These are phyloP conservation scores for Trametes cingulata DNA, from an alignment of 768 basidiomycete genomes.

Conservation along the genomic window DNA sequence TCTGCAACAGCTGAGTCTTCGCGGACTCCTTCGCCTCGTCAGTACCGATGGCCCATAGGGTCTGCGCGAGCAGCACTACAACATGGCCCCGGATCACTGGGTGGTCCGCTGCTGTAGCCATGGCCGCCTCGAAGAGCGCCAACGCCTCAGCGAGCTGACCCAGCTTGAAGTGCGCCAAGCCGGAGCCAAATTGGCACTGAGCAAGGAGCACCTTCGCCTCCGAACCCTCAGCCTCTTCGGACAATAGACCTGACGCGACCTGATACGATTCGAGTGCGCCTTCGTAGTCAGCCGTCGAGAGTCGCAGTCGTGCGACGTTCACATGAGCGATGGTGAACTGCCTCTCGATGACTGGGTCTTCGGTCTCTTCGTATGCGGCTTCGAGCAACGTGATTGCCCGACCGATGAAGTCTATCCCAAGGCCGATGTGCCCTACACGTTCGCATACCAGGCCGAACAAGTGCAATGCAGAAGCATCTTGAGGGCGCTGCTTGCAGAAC, in stretches of 20 bases:
- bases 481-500: conserved; percentile 65
- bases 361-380: conserved; percentile 82
- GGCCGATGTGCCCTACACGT: conserved; percentile 67
- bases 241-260: conserved; percentile 68
- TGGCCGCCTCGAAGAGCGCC: conserved; percentile 63
- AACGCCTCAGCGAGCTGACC: conserved; percentile 66
- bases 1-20: conserved; percentile 77
- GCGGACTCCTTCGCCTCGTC: conserved; percentile 78
- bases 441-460: conserved; percentile 87
- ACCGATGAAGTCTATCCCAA: conserved; percentile 56
- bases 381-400: conserved; percentile 78
- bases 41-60: conserved; percentile 79
- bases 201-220: conserved; percentile 48
- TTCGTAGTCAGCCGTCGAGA: conserved; percentile 59
- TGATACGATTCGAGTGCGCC: conserved; percentile 71
- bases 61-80: conserved; percentile 77
- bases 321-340: conserved; percentile 81
- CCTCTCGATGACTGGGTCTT: conserved; percentile 74
- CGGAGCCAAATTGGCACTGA: conserved; percentile 70
- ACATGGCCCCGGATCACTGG: conserved; percentile 61
- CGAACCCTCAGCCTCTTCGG: conserved; percentile 42
- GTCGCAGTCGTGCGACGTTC: conserved; percentile 75
- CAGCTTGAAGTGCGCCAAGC: conserved; percentile 67
- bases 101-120: conserved; percentile 55
- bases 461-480: conserved; percentile 76